Evolutionary conservation across 1,284 basidiomycete genomes (phyloP).

Genomic region (Puccinia novopanici): DNA sequence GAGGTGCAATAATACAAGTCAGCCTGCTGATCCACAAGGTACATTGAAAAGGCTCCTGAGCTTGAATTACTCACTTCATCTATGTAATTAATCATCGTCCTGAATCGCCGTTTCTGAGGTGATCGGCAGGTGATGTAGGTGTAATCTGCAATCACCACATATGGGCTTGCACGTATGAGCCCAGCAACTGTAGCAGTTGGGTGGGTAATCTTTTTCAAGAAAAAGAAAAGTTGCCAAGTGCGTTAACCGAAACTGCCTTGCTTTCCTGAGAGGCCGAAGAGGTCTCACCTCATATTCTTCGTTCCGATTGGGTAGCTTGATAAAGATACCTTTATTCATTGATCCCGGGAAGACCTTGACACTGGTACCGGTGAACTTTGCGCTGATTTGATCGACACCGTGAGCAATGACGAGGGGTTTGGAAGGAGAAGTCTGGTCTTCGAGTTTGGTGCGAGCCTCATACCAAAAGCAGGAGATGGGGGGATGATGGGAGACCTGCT

Average conservation of each 20-base stretch:
- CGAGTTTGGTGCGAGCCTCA: constrained; percentile 54
- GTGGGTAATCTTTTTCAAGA: constrained; percentile 80
- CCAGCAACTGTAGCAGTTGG: constrained; percentile 88
- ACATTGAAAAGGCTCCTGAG: no score
- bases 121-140: constrained; percentile 78
- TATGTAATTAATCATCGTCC: constrained; percentile 88
- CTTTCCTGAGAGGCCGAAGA: background rate
- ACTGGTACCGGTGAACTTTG: constrained; percentile 63
- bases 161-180: constrained; percentile 82
- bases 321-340: constrained; percentile 83
- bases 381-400: constrained; percentile 82
- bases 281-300: constrained; percentile 71
- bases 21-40: no score
- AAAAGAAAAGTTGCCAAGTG: background rate
- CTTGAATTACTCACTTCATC: constrained; percentile 76
- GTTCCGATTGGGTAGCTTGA: constrained; percentile 72
- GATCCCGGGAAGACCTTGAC: constrained; percentile 75
- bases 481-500: constrained; percentile 91
- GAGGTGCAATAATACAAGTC: no score
- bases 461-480: constrained; percentile 84
- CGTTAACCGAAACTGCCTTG: background rate
- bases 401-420: constrained; percentile 48
- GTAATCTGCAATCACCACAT: constrained; percentile 79
- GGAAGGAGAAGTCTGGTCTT: constrained; percentile 18
- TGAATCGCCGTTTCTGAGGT: constrained; percentile 66